Conservation (phyloP, 2,329 filamentous ascomycete species). For the Orbilia quercus region DNA sequence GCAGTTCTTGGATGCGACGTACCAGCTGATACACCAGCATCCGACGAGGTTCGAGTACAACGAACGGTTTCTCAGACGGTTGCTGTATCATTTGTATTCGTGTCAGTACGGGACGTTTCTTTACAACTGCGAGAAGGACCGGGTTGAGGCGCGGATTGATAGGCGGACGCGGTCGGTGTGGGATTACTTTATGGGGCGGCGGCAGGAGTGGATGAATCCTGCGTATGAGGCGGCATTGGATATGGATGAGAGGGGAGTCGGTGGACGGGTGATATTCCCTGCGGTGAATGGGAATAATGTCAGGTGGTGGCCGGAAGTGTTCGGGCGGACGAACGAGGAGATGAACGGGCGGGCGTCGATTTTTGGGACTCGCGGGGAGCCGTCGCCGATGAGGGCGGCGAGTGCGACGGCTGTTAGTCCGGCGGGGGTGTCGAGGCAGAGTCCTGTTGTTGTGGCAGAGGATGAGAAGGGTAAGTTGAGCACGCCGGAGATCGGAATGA, state of each 20-base stretch:
- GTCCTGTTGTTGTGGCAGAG: slow-evolving; percentile 39
- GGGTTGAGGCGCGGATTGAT: slow-evolving; percentile 74
- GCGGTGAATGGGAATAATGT: slow-evolving; percentile 69
- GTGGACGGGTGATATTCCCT: slow-evolving; percentile 86
- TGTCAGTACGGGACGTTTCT: slow-evolving; percentile 98
- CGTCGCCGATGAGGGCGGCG: slow-evolving; percentile 63
- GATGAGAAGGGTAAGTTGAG: slow-evolving; percentile 27
- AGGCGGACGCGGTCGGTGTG: slow-evolving; percentile 87
- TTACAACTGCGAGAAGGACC: slow-evolving; percentile 92
- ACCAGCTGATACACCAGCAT: slow-evolving; percentile 86
- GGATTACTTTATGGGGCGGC: slow-evolving; percentile 90
- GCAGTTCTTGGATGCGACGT: slow-evolving; percentile 94
- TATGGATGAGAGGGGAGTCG: slow-evolving; percentile 65
- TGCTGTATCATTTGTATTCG: slow-evolving; percentile 93
- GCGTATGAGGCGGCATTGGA: slow-evolving; percentile 80
- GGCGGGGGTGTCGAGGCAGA: slow-evolving; percentile 60
- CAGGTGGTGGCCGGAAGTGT: slow-evolving; percentile 93
- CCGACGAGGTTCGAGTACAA: slow-evolving; percentile 95
- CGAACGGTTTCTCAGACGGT: slow-evolving; percentile 86
- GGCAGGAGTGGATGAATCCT: slow-evolving; percentile 82
- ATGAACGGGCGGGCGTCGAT: slow-evolving; percentile 76
- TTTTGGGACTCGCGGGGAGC: slow-evolving; percentile 39
- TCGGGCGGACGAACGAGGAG: slow-evolving; percentile 85
- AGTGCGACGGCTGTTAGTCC: slow-evolving; percentile 67
- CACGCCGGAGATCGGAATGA: slow-evolving; percentile 5